A percentile compares a stretch with the other conserved stretches of the same genome.
phyloP scores from a whole-genome alignment of 768 basidiomycete species.

The Termitomyces sp. region DNA sequence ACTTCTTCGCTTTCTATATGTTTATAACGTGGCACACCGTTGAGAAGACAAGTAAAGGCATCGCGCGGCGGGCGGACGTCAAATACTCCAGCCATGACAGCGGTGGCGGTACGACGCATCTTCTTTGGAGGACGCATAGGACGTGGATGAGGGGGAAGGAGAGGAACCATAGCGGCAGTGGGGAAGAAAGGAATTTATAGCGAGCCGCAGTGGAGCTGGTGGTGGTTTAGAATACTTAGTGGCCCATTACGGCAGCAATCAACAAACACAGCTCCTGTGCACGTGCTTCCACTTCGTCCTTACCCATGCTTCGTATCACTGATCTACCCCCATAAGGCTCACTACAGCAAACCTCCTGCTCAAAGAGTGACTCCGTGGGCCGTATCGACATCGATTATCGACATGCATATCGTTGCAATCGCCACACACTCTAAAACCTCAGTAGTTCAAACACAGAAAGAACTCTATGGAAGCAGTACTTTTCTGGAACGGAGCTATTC shows the following conservation, averaged over 20 bases:
- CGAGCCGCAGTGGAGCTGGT: conserved; percentile 39
- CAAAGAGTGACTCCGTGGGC: not conserved
- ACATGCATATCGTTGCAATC: not conserved
- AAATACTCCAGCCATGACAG: conserved; percentile 71
- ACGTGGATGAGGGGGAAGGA: conserved; percentile 22
- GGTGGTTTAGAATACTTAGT: conserved; percentile 38
- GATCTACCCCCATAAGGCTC: conserved; percentile 7
- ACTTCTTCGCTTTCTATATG: conserved; percentile 59
- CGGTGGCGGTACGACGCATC: conserved; percentile 60
- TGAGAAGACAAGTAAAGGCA: conserved; percentile 73
- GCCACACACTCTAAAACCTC: not conserved
- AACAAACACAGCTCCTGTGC: conserved; percentile 42
- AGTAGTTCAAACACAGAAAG: not conserved
- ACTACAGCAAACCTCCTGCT: not conserved
- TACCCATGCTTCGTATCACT: conserved; percentile 32
- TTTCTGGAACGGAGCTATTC: not conserved
- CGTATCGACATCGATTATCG: conserved; percentile 4
- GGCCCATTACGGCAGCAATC: conserved; percentile 46
- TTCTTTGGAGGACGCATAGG: conserved; percentile 31
- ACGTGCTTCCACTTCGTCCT: conserved; percentile 38
- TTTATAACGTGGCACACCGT: conserved; percentile 65
- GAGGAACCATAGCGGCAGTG: conserved; percentile 24
- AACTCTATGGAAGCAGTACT: not conserved
- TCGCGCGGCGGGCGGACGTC: conserved; percentile 64
- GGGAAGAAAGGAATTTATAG: conserved; percentile 24